Conservation (phyloP, 441 rosid species). For the Dalechampia spathulata region DNA sequence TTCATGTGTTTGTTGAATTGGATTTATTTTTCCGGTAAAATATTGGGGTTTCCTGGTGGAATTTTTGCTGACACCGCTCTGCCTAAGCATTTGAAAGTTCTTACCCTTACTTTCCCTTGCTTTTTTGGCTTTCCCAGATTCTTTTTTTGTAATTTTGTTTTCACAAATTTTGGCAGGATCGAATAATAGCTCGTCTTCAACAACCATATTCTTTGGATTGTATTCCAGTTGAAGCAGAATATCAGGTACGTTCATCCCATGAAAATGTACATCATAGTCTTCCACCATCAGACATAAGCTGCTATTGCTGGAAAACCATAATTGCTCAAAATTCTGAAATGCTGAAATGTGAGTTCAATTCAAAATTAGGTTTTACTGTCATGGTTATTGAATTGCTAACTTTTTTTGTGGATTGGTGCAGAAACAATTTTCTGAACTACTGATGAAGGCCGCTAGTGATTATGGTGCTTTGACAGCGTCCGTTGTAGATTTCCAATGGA, state of each 20-base stretch:
- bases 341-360: not conserved
- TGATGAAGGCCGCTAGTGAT: slow-evolving; percentile 97
- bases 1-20: not conserved
- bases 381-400: not conserved
- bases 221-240: slow-evolving; percentile 99
- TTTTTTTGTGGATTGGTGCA: slow-evolving; percentile 20
- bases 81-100: not conserved
- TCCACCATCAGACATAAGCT: not conserved
- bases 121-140: not conserved
- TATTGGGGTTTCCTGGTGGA: not conserved
- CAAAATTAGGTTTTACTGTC: not conserved
- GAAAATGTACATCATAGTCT: too few species aligned
- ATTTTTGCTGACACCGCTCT: not conserved
- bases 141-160: not conserved
- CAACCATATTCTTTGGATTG: slow-evolving; percentile 97
- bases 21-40: not conserved
- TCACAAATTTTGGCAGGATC: slow-evolving; percentile 51
- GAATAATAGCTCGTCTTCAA: slow-evolving; percentile 93
- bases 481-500: slow-evolving; percentile 90
- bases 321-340: not conserved
- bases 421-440: slow-evolving; percentile 95
- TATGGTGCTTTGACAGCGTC: slow-evolving; percentile 93
- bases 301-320: not conserved
- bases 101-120: not conserved
- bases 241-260: slow-evolving; percentile 57